phyloP scores from a whole-genome alignment of 2,329 filamentous ascomycete species.

The Fusarium chuoi region DNA sequence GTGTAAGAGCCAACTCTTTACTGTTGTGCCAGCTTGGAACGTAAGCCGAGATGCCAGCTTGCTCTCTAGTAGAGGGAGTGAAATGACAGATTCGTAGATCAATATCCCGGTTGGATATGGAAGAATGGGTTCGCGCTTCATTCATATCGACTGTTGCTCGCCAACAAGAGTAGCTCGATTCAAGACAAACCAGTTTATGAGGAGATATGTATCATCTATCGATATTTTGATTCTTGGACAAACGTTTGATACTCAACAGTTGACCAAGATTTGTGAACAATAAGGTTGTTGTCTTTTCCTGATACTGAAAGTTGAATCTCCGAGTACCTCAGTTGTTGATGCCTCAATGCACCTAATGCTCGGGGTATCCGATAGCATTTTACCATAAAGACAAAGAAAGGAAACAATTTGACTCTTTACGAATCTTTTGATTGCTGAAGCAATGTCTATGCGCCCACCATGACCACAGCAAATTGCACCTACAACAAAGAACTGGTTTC shows the following conservation, averaged over 20 bases:
- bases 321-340: neutral
- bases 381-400: constrained; percentile 11
- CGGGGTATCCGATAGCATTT: neutral
- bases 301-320: neutral
- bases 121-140: neutral
- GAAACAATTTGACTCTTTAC: neutral
- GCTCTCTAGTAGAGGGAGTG: neutral
- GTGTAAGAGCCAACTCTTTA: neutral
- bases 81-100: neutral
- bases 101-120: neutral
- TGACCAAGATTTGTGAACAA: neutral
- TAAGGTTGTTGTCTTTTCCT: neutral
- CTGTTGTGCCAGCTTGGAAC: neutral
- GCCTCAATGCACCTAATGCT: neutral
- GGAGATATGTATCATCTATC: neutral
- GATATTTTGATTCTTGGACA: neutral
- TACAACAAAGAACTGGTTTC: constrained; percentile 33
- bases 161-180: neutral
- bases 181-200: neutral
- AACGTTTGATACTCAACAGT: neutral
- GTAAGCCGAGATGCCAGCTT: neutral
- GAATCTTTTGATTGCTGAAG: neutral
- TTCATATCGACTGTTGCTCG: neutral
- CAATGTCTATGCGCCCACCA: constrained; percentile 26
- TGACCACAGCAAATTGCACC: neutral